These are phyloP conservation scores for Protomyces inouyei DNA, from an alignment of 1,139 yeast genomes.

Conservation along the genomic window DNA sequence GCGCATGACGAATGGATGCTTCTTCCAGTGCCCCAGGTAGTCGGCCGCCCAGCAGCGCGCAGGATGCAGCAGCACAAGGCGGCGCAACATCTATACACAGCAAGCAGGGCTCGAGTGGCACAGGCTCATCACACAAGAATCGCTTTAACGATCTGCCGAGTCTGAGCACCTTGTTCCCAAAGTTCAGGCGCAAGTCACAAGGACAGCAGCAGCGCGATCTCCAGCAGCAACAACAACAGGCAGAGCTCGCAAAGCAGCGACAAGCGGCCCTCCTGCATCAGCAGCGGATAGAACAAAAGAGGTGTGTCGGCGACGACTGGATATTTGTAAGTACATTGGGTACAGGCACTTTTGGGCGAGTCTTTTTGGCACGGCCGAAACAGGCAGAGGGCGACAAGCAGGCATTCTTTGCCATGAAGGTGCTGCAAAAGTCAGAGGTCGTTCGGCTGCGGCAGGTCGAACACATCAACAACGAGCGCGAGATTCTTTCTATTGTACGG, in stretches of 20 bases:
- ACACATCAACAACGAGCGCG: constrained; percentile 91
- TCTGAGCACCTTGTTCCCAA: constrained; percentile 15
- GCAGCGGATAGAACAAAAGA: background rate
- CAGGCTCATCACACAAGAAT: background rate
- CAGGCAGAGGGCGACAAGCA: background rate
- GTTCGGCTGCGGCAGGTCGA: constrained; percentile 91
- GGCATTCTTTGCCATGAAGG: constrained; percentile 60
- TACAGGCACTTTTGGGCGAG: constrained; percentile 28
- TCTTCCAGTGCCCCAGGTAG: background rate
- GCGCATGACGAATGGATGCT: background rate
- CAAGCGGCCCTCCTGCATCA: background rate
- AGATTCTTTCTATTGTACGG: constrained; percentile 60
- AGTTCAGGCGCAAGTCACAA: background rate
- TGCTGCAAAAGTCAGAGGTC: constrained; percentile 87
- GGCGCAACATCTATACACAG: background rate
- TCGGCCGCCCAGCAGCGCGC: background rate
- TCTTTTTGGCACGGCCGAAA: constrained; percentile 21
- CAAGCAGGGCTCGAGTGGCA: background rate
- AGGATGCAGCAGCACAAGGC: background rate
- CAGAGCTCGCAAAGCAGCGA: background rate
- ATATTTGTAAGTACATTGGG: constrained; percentile 19
- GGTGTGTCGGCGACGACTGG: constrained; percentile 23
- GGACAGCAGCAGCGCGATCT: background rate
- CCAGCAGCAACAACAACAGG: background rate
- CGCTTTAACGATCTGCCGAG: constrained; percentile 8